phyloP scores from a whole-genome alignment of 805 yeast species.

The Lipomyces spencermartinsiae region DNA sequence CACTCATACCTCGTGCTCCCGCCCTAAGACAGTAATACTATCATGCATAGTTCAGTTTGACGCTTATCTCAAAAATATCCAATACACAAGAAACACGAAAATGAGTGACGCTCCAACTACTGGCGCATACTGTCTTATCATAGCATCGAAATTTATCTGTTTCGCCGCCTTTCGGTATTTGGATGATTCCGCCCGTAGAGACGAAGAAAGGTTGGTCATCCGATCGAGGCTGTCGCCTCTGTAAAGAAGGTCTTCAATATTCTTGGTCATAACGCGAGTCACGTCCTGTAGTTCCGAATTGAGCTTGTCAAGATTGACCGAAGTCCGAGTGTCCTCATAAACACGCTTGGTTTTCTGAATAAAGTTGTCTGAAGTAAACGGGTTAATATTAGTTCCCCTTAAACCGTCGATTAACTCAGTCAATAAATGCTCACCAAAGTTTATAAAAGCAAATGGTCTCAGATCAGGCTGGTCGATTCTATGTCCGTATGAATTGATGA shows the following conservation, averaged over 20 bases:
- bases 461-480: slow-evolving; percentile 63
- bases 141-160: slow-evolving; percentile 85
- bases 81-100: slow-evolving; percentile 80
- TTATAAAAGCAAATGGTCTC: slow-evolving; percentile 90
- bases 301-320: slow-evolving; percentile 81
- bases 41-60: background rate
- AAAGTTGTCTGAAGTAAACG: slow-evolving; percentile 43
- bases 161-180: slow-evolving; percentile 90
- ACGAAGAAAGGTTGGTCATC: slow-evolving; percentile 87
- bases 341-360: slow-evolving; percentile 85
- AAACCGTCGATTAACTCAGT: background rate
- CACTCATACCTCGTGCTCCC: background rate
- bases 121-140: slow-evolving; percentile 89
- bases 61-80: slow-evolving; percentile 55
- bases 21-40: background rate
- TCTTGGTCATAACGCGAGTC: slow-evolving; percentile 92
- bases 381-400: background rate
- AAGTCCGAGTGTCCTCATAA: slow-evolving; percentile 90
- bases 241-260: slow-evolving; percentile 91
- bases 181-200: slow-evolving; percentile 78
- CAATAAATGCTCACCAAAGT: slow-evolving; percentile 57
- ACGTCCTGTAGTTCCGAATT: slow-evolving; percentile 92
- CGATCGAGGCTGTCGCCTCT: slow-evolving; percentile 91
- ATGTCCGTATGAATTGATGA: slow-evolving; percentile 78
- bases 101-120: slow-evolving; percentile 71